Percentiles rank a stretch among this genome's conserved stretches.
Evolutionary conservation across 768 basidiomycete species (phyloP).

Genomic region (Podaxis carcinomalis): DNA sequence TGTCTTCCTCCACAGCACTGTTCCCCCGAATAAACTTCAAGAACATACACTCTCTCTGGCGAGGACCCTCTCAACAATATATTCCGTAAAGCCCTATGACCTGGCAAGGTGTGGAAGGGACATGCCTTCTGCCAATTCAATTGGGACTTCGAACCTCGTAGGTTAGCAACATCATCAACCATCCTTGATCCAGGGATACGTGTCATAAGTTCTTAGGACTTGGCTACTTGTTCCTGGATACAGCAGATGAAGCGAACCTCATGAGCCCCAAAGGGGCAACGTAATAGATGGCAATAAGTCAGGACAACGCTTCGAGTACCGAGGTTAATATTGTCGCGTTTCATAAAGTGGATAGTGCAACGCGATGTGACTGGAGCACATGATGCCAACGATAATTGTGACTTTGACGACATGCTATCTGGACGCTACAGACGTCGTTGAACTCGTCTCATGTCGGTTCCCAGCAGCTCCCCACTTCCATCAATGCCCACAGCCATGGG

Average conservation of each 20-base stretch:
- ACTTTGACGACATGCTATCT: not conserved
- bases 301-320: not conserved
- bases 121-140: conserved; percentile 35
- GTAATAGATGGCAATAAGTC: not conserved
- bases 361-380: conserved; percentile 10
- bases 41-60: conserved; percentile 65
- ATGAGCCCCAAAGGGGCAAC: conserved; percentile 42
- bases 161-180: conserved; percentile 61
- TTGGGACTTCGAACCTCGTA: conserved; percentile 70
- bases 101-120: conserved; percentile 54
- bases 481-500: conserved; percentile 1
- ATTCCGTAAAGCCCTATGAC: conserved; percentile 53
- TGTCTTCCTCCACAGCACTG: conserved; percentile 45
- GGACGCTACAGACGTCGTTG: not conserved
- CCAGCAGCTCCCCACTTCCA: not conserved
- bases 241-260: conserved; percentile 73
- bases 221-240: conserved; percentile 54
- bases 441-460: not conserved
- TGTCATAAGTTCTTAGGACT: conserved; percentile 58
- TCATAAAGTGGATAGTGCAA: not conserved
- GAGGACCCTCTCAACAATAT: conserved; percentile 69
- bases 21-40: conserved; percentile 67
- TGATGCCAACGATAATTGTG: conserved; percentile 4
- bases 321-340: not conserved
- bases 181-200: conserved; percentile 55